Conservation (phyloP, 2,329 filamentous ascomycete species). For the Elsinoe fawcettii region DNA sequence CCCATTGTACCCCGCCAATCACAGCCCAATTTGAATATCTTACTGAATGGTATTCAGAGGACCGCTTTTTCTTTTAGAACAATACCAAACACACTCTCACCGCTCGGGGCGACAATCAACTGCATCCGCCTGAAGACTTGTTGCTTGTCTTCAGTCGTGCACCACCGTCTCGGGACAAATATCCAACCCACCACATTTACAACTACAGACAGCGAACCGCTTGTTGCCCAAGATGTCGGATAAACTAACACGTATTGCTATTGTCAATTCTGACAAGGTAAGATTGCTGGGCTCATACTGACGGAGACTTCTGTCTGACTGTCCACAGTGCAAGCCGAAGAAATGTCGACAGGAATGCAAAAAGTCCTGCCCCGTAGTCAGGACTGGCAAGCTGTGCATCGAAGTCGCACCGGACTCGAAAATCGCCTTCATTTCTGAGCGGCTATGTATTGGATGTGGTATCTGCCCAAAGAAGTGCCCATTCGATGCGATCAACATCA, state of each 20-base stretch:
- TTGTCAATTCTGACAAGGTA: constrained; percentile 98
- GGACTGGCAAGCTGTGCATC: constrained; percentile 94
- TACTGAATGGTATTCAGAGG: not conserved
- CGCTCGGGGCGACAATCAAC: not conserved
- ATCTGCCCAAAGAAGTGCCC: constrained; percentile 99
- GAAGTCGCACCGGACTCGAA: constrained; percentile 83
- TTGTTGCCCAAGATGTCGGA: constrained; percentile 62
- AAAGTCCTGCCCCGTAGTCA: constrained; percentile 94
- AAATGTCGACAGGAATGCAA: constrained; percentile 99
- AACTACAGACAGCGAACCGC: not conserved
- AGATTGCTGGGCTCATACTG: constrained; percentile 21
- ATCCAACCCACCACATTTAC: not conserved
- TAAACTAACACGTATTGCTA: constrained; percentile 96
- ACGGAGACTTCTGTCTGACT: constrained; percentile 18
- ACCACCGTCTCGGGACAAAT: not conserved
- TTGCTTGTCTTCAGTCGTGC: constrained; percentile 3
- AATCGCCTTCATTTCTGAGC: constrained; percentile 96
- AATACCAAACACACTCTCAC: constrained; percentile 6
- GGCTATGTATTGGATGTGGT: constrained; percentile 94
- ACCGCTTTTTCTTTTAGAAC: not conserved
- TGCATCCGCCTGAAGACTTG: not conserved
- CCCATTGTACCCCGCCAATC: constrained; percentile 4
- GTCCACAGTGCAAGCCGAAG: constrained; percentile 74
- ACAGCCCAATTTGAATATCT: constrained; percentile 1
- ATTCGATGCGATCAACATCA: constrained; percentile 97